Conservation (phyloP, 2,329 filamentous ascomycete species). For the Mariannaea sp. region DNA sequence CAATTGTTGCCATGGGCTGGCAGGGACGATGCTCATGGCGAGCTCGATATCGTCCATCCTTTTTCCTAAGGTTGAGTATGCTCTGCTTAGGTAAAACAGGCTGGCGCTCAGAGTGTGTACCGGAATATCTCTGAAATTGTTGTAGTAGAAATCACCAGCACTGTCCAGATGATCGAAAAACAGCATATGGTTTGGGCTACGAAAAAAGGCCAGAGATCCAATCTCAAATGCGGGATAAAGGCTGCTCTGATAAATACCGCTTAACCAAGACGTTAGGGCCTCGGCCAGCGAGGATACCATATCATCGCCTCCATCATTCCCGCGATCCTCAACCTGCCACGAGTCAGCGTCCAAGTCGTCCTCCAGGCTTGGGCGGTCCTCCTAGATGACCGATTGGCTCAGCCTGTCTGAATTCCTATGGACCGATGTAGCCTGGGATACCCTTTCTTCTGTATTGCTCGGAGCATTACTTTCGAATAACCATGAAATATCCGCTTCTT, state of each 20-base stretch:
- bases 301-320: slow-evolving; percentile 22
- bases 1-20: slow-evolving; percentile 33
- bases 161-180: slow-evolving; percentile 57
- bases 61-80: slow-evolving; percentile 56
- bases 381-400: slow-evolving; percentile 29
- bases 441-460: slow-evolving; percentile 7
- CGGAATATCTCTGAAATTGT: slow-evolving; percentile 53
- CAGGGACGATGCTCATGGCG: slow-evolving; percentile 24
- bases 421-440: slow-evolving; percentile 7
- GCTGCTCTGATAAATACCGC: slow-evolving; percentile 53
- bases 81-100: slow-evolving; percentile 57
- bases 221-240: slow-evolving; percentile 61
- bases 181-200: slow-evolving; percentile 50
- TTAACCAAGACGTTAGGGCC: slow-evolving; percentile 40
- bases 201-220: slow-evolving; percentile 56
- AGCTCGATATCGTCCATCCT: slow-evolving; percentile 20
- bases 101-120: slow-evolving; percentile 60
- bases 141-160: slow-evolving; percentile 54
- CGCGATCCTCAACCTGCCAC: slow-evolving; percentile 22
- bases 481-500: slow-evolving; percentile 56
- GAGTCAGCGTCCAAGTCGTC: slow-evolving; percentile 20
- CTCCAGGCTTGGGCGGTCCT: slow-evolving; percentile 27
- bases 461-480: slow-evolving; percentile 40
- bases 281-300: slow-evolving; percentile 35
- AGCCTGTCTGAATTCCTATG: slow-evolving; percentile 20